Conservation (phyloP, 805 yeast genomes). For the Yamadazyma nakazawae region DNA sequence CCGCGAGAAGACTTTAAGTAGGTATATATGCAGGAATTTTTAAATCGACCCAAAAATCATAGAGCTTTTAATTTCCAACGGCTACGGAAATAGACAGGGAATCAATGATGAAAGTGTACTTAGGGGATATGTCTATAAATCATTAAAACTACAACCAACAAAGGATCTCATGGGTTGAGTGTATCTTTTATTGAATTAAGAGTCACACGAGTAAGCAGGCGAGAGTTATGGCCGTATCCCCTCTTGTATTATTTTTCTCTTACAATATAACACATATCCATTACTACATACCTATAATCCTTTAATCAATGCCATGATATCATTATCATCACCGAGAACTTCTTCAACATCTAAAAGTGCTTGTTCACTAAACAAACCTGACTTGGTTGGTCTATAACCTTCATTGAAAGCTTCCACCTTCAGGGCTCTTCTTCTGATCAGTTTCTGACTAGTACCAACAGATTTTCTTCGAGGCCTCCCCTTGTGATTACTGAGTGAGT, state of each 20-base stretch:
- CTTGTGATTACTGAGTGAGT: constrained; percentile 6
- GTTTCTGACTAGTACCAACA: constrained; percentile 19
- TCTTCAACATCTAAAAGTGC: constrained; percentile 75
- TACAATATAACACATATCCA: not conserved
- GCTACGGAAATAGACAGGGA: no score
- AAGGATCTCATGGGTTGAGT: no score
- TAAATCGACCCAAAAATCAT: no score
- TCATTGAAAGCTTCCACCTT: constrained; percentile 73
- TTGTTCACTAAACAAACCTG: constrained; percentile 73
- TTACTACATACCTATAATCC: constrained; percentile 18
- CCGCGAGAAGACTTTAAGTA: not conserved
- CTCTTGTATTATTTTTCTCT: not conserved
- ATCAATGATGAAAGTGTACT: no score
- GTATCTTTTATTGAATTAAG: no score
- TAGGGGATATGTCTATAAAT: no score
- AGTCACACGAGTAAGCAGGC: no score
- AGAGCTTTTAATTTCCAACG: no score
- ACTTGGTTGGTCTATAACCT: constrained; percentile 69
- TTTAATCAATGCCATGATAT: constrained; percentile 41
- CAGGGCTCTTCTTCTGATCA: constrained; percentile 57
- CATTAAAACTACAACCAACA: no score
- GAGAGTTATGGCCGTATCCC: no score
- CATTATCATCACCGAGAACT: constrained; percentile 51
- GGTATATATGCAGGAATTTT: not conserved
- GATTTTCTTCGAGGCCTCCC: constrained; percentile 6